Evolutionary conservation across 1,139 yeast genomes (phyloP), one percentile per base, ranked within the genome.

Genomic region (Yamadazyma aaseri): DNA sequence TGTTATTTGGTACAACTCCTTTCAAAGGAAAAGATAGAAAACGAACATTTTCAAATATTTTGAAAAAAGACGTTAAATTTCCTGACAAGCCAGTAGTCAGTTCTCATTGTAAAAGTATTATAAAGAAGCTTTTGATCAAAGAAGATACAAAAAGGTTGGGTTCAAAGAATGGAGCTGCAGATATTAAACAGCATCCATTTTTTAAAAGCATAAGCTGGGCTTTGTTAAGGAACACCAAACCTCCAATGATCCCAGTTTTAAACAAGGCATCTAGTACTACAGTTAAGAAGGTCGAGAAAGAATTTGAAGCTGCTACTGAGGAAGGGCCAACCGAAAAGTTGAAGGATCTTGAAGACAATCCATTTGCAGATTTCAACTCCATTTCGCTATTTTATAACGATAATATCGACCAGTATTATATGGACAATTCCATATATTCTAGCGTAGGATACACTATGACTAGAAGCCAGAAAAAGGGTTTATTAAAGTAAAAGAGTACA

Each of bases 181-280:
- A 92, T 51, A 79, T 92, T 36, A 92, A 92, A 53, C 79, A 77
- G 39, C 98, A 94, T 56, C 80, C 85, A 0, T 94, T 89, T 50
- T 92, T 92, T 69, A 90, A 89, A 54, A 83, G 71, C 49, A 81
- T 89, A 1, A 96, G 89, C 54, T 92, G 98, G 98, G 97, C 98
- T 0, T 65, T 92, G 42, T 66, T 92, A 41, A 73, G 98, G 47
- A 86, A 92, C 58, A 94, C 84, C 53, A 82, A 83, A 39, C 97
- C 98, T 1, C 98, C 98, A 9, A 83, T 92, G 80, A 80, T 92
- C 17, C 98, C 98, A 0, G 84, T 84, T 0, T 72, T 89, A 36
- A 81, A 90, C 11, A 79, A 81, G 41, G 20, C 23, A 12, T 24
- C 28, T 12, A 33, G 27, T 5, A 22, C 14, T n/a, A 23, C 28